These are phyloP conservation scores for Aspergillus egyptiacus DNA, from an alignment of 495 filamentous ascomycete genomes.

Conservation along the genomic window DNA sequence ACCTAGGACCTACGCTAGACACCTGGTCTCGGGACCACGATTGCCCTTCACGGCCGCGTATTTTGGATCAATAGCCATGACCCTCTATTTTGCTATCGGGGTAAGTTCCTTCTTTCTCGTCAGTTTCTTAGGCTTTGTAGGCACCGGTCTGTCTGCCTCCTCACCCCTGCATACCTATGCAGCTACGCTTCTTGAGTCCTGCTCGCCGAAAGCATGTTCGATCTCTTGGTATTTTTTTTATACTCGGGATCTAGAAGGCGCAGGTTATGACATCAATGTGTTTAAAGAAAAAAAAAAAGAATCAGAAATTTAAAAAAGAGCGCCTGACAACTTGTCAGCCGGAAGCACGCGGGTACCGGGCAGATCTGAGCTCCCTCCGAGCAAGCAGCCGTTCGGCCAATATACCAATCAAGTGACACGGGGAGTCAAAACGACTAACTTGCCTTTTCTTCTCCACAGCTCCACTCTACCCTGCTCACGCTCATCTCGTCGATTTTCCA, in stretches of 20 bases:
- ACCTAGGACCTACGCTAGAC: slow-evolving; percentile 70
- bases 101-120: slow-evolving; percentile 52
- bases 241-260: not conserved
- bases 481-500: slow-evolving; percentile 78
- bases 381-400: not conserved
- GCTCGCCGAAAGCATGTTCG: slow-evolving; percentile 6
- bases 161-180: slow-evolving; percentile 7
- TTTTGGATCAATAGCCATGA: slow-evolving; percentile 88
- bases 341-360: slow-evolving; percentile 1
- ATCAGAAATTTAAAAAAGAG: too few species aligned
- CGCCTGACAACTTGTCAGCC: slow-evolving; percentile 7
- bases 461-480: slow-evolving; percentile 74
- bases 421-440: slow-evolving; percentile 15
- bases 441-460: slow-evolving; percentile 41
- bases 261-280: slow-evolving; percentile 8
- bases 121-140: not conserved
- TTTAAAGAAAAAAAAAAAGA: too few species aligned
- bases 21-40: slow-evolving; percentile 77
- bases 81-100: slow-evolving; percentile 83
- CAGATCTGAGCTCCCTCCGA: not conserved
- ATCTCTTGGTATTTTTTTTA: not conserved
- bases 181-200: not conserved
- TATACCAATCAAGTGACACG: not conserved
- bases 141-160: not conserved
- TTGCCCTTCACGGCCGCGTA: slow-evolving; percentile 95